Conservation (phyloP, 2,329 filamentous ascomycete species). For the Fusarium sp. region DNA sequence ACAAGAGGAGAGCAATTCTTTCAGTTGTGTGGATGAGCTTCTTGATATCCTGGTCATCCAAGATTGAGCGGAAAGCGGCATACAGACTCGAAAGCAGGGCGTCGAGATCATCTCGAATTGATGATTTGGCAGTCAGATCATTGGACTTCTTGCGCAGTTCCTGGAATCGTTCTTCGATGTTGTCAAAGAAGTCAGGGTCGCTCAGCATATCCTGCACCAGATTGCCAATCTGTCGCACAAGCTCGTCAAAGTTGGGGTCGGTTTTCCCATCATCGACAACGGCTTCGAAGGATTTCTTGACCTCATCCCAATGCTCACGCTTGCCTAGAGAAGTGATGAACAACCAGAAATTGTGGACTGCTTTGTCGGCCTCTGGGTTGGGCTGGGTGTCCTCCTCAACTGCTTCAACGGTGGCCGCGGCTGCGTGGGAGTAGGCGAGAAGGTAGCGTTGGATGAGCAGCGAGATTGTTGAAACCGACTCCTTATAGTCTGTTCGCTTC, state of each 20-base stretch:
- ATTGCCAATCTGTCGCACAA: constrained; percentile 78
- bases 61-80: constrained; percentile 72
- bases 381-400: constrained; percentile 76
- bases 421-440: constrained; percentile 77
- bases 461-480: constrained; percentile 84
- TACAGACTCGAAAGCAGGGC: constrained; percentile 75
- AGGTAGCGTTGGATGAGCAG: constrained; percentile 82
- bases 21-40: constrained; percentile 73
- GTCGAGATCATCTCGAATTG: constrained; percentile 77
- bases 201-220: constrained; percentile 84
- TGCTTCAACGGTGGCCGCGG: constrained; percentile 72
- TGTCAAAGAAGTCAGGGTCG: constrained; percentile 86
- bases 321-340: constrained; percentile 85
- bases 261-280: constrained; percentile 78
- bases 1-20: constrained; percentile 76
- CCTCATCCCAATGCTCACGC: constrained; percentile 75
- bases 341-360: constrained; percentile 82
- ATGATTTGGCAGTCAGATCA: constrained; percentile 73
- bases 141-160: constrained; percentile 64
- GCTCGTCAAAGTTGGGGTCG: constrained; percentile 83
- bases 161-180: constrained; percentile 67
- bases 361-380: constrained; percentile 79
- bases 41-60: constrained; percentile 76
- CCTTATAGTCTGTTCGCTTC: constrained; percentile 81
- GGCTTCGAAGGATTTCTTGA: constrained; percentile 73